phyloP scores from a whole-genome alignment of 352 stramenopile genomes.

The Globisporangium nagaii region DNA sequence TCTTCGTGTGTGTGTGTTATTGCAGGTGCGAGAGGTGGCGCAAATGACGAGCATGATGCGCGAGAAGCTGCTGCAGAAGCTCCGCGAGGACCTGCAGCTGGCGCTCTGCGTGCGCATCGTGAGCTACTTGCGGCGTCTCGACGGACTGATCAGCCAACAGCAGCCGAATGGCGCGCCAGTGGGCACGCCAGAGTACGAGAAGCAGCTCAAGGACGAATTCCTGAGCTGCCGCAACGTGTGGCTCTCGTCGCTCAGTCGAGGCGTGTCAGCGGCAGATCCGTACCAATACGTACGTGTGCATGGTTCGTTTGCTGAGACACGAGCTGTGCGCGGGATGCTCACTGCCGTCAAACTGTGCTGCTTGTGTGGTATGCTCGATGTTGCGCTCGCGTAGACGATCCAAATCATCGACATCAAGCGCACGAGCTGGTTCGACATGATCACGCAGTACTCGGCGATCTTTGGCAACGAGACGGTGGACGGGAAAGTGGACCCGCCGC shows the following conservation, averaged over 20 bases:
- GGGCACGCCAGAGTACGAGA: slow-evolving; percentile 59
- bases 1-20: background rate
- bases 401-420: slow-evolving; percentile 86
- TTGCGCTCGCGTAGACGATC: slow-evolving; percentile 42
- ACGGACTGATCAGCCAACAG: slow-evolving; percentile 28
- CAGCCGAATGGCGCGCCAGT: slow-evolving; percentile 11
- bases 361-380: background rate
- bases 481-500: slow-evolving; percentile 70
- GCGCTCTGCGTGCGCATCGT: slow-evolving; percentile 80
- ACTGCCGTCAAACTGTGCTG: too few species aligned
- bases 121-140: slow-evolving; percentile 68
- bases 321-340: too few species aligned
- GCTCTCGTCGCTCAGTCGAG: slow-evolving; percentile 56
- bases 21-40: slow-evolving; percentile 49
- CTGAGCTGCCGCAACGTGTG: slow-evolving; percentile 69
- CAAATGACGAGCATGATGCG: slow-evolving; percentile 61
- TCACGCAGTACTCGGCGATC: slow-evolving; percentile 89
- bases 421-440: slow-evolving; percentile 88
- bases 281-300: slow-evolving; percentile 71
- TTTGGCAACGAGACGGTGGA: slow-evolving; percentile 81
- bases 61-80: slow-evolving; percentile 75
- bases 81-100: slow-evolving; percentile 77
- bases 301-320: background rate
- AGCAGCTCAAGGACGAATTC: slow-evolving; percentile 83
- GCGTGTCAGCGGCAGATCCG: slow-evolving; percentile 50